phyloP scores from a whole-genome alignment of 2,329 filamentous ascomycete species.

The Aureobasidium melanogenum region DNA sequence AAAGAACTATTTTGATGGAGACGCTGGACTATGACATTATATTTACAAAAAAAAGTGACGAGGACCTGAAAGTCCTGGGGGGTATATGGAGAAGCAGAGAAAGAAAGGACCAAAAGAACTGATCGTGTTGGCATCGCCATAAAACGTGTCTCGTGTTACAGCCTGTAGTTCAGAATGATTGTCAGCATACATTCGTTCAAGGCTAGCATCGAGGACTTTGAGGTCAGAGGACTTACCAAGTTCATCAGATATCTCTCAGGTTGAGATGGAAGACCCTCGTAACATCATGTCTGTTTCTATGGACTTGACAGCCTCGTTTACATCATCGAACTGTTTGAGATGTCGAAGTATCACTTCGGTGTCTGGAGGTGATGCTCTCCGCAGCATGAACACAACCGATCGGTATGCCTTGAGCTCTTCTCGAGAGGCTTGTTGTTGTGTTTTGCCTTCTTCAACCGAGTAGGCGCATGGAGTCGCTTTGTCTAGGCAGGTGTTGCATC shows the following conservation, averaged over 20 bases:
- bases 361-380: neutral
- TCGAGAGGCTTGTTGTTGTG: constrained; percentile 8
- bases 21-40: neutral
- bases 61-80: neutral
- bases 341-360: neutral
- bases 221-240: neutral
- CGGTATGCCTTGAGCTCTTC: constrained; percentile 1
- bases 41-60: neutral
- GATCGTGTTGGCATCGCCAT: neutral
- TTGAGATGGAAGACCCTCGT: neutral
- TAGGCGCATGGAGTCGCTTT: neutral
- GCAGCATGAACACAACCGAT: neutral
- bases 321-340: neutral
- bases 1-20: neutral
- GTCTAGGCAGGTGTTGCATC: neutral
- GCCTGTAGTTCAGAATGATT: neutral
- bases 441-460: constrained; percentile 9
- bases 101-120: neutral
- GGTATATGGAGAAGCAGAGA: neutral
- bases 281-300: neutral
- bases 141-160: neutral
- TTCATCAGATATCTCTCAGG: neutral
- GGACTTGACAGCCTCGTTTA: neutral
- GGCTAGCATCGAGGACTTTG: too few relatives aligned
- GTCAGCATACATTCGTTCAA: too few relatives aligned